A percentile compares a stretch with the other conserved stretches of the same genome.
Conservation (phyloP, 768 basidiomycete species). For the Leccinum imitatum region DNA sequence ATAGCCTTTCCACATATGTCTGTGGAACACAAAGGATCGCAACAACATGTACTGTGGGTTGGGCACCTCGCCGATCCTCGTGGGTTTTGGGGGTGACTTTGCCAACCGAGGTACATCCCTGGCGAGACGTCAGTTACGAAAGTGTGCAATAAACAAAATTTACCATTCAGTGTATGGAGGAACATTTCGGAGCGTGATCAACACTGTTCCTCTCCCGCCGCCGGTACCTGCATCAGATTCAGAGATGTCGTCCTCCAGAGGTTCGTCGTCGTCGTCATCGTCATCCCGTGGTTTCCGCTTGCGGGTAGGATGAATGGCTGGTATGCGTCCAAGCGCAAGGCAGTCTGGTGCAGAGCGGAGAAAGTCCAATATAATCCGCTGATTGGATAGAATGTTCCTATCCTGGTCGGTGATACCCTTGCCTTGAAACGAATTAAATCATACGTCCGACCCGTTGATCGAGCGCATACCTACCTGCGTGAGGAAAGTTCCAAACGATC, state of each 20-base stretch:
- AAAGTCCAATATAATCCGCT: constrained; percentile 78
- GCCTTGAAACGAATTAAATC: constrained; percentile 40
- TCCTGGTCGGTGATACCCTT: constrained; percentile 93
- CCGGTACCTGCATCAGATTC: constrained; percentile 17
- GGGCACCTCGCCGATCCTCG: constrained; percentile 41
- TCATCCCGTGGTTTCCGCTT: constrained; percentile 45
- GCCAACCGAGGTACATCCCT: constrained; percentile 81
- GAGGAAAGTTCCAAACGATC: constrained; percentile 95
- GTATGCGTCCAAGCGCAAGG: constrained; percentile 57
- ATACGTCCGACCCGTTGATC: neutral
- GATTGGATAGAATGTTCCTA: constrained; percentile 89
- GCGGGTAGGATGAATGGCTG: constrained; percentile 38
- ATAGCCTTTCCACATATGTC: constrained; percentile 76
- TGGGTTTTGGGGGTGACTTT: constrained; percentile 64
- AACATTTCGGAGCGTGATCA: constrained; percentile 86
- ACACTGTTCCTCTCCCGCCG: constrained; percentile 63
- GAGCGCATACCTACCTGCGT: constrained; percentile 82
- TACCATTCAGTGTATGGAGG: constrained; percentile 87
- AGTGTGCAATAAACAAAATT: constrained; percentile 19
- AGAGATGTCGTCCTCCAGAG: constrained; percentile 23
- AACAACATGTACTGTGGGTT: constrained; percentile 70
- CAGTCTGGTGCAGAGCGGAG: constrained; percentile 68
- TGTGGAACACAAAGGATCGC: constrained; percentile 78
- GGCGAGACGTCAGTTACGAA: constrained; percentile 7
- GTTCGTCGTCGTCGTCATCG: constrained; percentile 43